These are phyloP conservation scores for Candida nemodendra DNA, from an alignment of 805 yeast genomes.

Conservation along the genomic window DNA sequence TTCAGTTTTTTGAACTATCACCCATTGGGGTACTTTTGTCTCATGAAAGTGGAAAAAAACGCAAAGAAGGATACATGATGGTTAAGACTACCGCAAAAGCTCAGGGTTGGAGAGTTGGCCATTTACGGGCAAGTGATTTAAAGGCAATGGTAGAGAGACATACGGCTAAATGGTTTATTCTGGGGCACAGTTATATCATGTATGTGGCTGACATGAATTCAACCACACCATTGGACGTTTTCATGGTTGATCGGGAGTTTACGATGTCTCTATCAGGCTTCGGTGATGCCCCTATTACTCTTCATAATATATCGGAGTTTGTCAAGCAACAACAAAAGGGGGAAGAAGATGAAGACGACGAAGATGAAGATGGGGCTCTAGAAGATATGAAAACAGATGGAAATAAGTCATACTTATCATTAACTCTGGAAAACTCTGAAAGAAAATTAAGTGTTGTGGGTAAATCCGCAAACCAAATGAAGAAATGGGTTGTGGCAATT, in stretches of 20 bases:
- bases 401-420: slow-evolving; percentile 50
- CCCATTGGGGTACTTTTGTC: slow-evolving; percentile 82
- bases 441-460: slow-evolving; percentile 74
- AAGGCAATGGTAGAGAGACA: slow-evolving; percentile 88
- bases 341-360: slow-evolving; percentile 36
- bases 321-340: slow-evolving; percentile 17
- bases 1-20: slow-evolving; percentile 87
- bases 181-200: slow-evolving; percentile 80
- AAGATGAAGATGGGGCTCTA: slow-evolving; percentile 35
- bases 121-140: slow-evolving; percentile 73
- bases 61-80: slow-evolving; percentile 85
- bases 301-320: slow-evolving; percentile 17
- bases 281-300: slow-evolving; percentile 26
- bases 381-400: slow-evolving; percentile 33
- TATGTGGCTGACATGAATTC: slow-evolving; percentile 84
- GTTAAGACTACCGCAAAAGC: slow-evolving; percentile 80
- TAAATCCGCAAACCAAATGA: slow-evolving; percentile 60
- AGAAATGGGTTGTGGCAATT: slow-evolving; percentile 75
- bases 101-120: slow-evolving; percentile 96
- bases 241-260: slow-evolving; percentile 79
- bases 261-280: slow-evolving; percentile 51
- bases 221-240: slow-evolving; percentile 88
- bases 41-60: slow-evolving; percentile 75
- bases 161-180: slow-evolving; percentile 87
- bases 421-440: slow-evolving; percentile 70